Conservation (phyloP, 768 basidiomycete genomes). For the Lyophyllum shimeji region DNA sequence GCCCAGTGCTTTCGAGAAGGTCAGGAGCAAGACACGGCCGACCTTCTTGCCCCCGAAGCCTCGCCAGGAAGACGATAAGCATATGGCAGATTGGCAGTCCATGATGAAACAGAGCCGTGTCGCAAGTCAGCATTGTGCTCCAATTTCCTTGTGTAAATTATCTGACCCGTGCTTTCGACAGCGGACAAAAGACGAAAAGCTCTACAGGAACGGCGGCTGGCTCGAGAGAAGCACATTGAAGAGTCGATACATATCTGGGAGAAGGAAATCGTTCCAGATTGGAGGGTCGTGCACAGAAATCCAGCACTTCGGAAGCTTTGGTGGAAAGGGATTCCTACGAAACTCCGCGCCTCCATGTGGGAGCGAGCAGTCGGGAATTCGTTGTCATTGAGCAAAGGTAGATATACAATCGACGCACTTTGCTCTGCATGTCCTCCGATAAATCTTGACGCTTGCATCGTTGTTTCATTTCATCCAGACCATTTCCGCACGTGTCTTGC, state of each 20-base stretch:
- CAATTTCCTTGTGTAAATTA: constrained; percentile 1
- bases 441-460: constrained; percentile 4
- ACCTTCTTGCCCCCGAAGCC: constrained; percentile 82
- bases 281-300: constrained; percentile 71
- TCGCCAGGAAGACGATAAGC: constrained; percentile 75
- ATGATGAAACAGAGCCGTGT: constrained; percentile 85
- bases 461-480: constrained; percentile 40
- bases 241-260: constrained; percentile 77
- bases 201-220: constrained; percentile 58
- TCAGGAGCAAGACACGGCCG: constrained; percentile 83
- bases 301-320: constrained; percentile 68
- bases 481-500: constrained; percentile 69
- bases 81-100: constrained; percentile 80
- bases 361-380: constrained; percentile 82
- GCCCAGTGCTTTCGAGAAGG: constrained; percentile 74
- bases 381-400: constrained; percentile 81
- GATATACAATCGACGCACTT: constrained; percentile 12
- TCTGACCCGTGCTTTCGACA: constrained; percentile 21
- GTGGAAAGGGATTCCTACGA: constrained; percentile 89
- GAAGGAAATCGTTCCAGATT: constrained; percentile 76
- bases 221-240: constrained; percentile 68
- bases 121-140: constrained; percentile 50
- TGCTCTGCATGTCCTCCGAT: constrained; percentile 7
- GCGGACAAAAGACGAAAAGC: constrained; percentile 73
- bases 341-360: constrained; percentile 81